These are phyloP conservation scores for Sugiyamaella neomexicana DNA, from an alignment of 1,139 yeast species.

Conservation along the genomic window DNA sequence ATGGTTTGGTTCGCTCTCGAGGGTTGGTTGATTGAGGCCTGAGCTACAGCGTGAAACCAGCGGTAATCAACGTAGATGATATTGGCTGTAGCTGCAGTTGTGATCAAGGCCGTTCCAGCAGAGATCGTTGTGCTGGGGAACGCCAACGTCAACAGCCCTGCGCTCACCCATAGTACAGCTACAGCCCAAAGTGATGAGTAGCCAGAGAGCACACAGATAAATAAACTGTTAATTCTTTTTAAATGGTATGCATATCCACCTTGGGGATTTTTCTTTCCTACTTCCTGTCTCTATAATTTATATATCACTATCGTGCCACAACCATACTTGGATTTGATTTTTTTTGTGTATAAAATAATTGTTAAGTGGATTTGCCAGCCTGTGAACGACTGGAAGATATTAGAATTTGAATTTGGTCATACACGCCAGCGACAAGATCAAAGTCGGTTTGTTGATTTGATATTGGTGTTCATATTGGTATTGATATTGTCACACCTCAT, in stretches of 20 bases:
- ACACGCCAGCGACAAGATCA: too few species aligned
- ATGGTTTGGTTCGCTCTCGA: too few species aligned
- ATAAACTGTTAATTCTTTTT: conserved; percentile 6
- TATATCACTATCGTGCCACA: not conserved
- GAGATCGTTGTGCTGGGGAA: not conserved
- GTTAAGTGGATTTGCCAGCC: too few species aligned
- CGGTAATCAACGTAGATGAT: too few species aligned
- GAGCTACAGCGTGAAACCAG: too few species aligned
- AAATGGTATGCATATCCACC: conserved; percentile 14
- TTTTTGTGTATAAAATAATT: not conserved
- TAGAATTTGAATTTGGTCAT: not conserved
- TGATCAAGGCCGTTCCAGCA: too few species aligned
- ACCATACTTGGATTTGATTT: not conserved
- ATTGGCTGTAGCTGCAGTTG: too few species aligned
- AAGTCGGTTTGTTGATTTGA: not conserved
- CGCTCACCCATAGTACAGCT: not conserved
- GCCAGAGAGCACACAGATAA: not conserved
- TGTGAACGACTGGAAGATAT: too few species aligned
- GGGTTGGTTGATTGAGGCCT: too few species aligned
- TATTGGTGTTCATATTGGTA: not conserved
- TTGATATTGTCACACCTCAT: too few species aligned
- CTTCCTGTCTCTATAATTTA: not conserved
- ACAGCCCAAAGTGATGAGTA: not conserved
- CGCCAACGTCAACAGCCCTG: not conserved
- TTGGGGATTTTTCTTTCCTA: conserved; percentile 14